phyloP scores from a whole-genome alignment of 441 rosid species.

The Populus trichocarpa region DNA sequence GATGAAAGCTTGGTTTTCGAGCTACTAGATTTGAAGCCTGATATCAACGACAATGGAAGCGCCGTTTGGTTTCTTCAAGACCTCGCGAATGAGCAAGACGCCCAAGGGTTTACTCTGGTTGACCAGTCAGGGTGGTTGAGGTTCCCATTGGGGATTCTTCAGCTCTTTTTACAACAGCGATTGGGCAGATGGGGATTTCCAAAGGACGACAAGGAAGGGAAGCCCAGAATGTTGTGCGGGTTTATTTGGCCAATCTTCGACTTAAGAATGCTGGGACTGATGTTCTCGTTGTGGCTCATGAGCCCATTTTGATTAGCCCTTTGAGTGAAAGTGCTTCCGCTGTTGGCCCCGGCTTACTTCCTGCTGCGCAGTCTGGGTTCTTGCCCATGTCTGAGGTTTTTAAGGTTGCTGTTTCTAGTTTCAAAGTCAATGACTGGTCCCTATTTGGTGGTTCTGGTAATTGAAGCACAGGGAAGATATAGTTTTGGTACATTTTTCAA shows the following conservation, averaged over 20 bases:
- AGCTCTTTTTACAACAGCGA: slow-evolving; percentile 49
- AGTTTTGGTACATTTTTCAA: too few relatives aligned
- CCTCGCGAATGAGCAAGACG: slow-evolving; percentile 70
- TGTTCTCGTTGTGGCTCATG: slow-evolving; percentile 63
- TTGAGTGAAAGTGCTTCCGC: slow-evolving; percentile 66
- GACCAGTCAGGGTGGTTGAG: slow-evolving; percentile 60
- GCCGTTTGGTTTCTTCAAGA: slow-evolving; percentile 81
- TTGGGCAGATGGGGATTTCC: slow-evolving; percentile 84
- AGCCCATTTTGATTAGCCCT: slow-evolving; percentile 73
- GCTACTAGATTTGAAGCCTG: slow-evolving; percentile 67
- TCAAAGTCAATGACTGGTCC: slow-evolving; percentile 74
- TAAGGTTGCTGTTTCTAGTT: slow-evolving; percentile 57
- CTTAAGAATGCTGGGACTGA: slow-evolving; percentile 74
- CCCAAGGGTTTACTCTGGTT: too few relatives aligned
- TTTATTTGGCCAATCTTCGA: slow-evolving; percentile 72
- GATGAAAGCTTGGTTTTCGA: slow-evolving; percentile 87
- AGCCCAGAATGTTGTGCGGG: slow-evolving; percentile 78
- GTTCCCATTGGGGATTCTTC: slow-evolving; percentile 48
- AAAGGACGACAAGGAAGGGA: slow-evolving; percentile 95
- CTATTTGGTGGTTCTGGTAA: slow-evolving; percentile 17
- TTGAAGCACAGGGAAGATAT: too few relatives aligned
- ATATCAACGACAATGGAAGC: slow-evolving; percentile 56
- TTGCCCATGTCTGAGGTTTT: slow-evolving; percentile 67
- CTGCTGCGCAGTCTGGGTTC: slow-evolving; percentile 58
- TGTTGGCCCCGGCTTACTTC: slow-evolving; percentile 68